phyloP scores from a whole-genome alignment of 139 green algal genomes.

The Volvox africanus region DNA sequence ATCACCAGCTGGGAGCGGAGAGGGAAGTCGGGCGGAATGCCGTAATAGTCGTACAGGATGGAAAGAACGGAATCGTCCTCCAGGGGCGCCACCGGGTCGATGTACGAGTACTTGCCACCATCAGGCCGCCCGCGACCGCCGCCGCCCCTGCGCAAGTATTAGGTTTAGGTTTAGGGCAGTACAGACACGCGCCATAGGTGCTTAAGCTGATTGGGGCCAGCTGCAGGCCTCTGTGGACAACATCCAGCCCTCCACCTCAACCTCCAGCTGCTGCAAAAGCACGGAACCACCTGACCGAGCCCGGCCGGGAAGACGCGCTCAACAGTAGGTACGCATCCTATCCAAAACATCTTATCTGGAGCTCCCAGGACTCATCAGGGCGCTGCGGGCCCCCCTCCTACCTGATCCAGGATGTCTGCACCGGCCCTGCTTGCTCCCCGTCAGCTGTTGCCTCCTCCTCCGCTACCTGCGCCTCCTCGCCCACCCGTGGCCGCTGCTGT shows the following conservation, averaged over 20 bases:
- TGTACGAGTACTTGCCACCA: constrained; percentile 49
- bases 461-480: neutral
- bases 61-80: constrained; percentile 55
- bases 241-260: too few relatives aligned
- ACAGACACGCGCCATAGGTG: too few relatives aligned
- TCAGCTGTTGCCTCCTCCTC: neutral
- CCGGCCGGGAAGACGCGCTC: too few relatives aligned
- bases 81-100: constrained; percentile 68
- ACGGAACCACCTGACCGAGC: too few relatives aligned
- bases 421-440: neutral
- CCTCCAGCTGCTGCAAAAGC: too few relatives aligned
- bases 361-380: too few relatives aligned
- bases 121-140: constrained; percentile 49
- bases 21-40: constrained; percentile 70
- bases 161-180: too few relatives aligned
- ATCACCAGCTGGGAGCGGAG: constrained; percentile 75
- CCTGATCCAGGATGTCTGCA: constrained; percentile 28
- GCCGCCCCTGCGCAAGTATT: constrained; percentile 36
- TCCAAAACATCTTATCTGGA: too few relatives aligned
- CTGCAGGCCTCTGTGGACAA: too few relatives aligned
- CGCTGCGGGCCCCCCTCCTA: neutral
- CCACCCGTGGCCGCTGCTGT: neutral
- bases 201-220: too few relatives aligned
- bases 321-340: too few relatives aligned
- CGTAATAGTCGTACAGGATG: constrained; percentile 79